A percentile compares a stretch with the other conserved stretches of the same genome.
phyloP scores from a whole-genome alignment of 164 flowering plant species.

The Malania oleifera region DNA sequence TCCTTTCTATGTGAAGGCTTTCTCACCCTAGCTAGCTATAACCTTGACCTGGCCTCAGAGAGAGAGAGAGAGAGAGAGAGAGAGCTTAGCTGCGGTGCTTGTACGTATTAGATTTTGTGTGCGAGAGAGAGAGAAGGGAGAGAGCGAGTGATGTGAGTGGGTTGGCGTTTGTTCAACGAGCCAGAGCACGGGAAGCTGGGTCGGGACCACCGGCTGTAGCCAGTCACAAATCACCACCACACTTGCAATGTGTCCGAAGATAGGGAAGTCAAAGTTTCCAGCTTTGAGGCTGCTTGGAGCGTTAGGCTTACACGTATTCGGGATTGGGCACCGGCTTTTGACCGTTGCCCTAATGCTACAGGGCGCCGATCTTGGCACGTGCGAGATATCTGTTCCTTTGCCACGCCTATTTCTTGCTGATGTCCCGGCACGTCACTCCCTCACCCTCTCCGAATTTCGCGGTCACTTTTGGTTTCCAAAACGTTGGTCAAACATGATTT shows the following conservation, averaged over 20 bases:
- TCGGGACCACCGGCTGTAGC: background rate
- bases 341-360: background rate
- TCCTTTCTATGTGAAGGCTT: no score
- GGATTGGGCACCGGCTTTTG: background rate
- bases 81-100: background rate
- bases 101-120: no score
- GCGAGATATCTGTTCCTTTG: background rate
- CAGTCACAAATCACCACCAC: background rate
- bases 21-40: no score
- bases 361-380: background rate
- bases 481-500: background rate
- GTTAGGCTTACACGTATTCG: background rate
- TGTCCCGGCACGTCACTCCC: background rate
- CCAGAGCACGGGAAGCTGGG: background rate
- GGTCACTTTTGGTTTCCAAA: background rate
- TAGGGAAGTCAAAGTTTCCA: background rate
- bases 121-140: no score
- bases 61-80: background rate
- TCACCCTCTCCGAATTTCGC: background rate
- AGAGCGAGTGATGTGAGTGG: no score
- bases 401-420: slow-evolving; percentile 5
- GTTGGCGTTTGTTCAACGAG: no score
- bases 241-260: background rate
- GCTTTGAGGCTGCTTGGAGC: background rate
- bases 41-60: no score